Conservation (phyloP, 2,329 filamentous ascomycete genomes). For the Neofusicoccum parvum region DNA sequence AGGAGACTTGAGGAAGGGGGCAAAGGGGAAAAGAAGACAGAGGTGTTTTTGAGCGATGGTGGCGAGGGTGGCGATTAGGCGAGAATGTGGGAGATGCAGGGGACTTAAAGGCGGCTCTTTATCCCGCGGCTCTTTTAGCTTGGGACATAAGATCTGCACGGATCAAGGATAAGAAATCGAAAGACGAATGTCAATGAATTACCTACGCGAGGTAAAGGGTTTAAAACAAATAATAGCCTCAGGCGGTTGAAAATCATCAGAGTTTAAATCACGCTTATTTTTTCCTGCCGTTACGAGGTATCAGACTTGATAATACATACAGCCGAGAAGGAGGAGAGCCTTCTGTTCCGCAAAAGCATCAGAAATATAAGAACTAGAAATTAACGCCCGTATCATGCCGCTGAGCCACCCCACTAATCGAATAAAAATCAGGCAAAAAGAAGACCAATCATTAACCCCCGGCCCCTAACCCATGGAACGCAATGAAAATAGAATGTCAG, state of each 20-base stretch:
- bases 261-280: neutral
- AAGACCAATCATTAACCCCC: neutral
- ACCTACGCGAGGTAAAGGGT: no score
- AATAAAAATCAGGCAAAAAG: neutral
- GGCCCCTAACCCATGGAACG: neutral
- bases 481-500: neutral
- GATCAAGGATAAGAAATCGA: no score
- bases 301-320: conserved; percentile 8
- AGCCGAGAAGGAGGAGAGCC: neutral
- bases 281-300: neutral
- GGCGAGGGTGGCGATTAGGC: neutral
- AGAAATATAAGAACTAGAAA: neutral
- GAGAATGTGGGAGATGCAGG: neutral
- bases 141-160: no score
- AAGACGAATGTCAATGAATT: no score
- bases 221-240: no score
- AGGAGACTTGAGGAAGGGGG: neutral
- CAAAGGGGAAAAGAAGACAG: neutral
- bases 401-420: neutral
- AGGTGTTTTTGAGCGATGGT: no score
- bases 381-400: conserved; percentile 15
- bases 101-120: no score
- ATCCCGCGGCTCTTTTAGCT: no score
- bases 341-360: neutral
- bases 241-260: neutral